phyloP scores from a whole-genome alignment of 2,329 filamentous ascomycete genomes.

The Drechslerella coelobrocha region DNA sequence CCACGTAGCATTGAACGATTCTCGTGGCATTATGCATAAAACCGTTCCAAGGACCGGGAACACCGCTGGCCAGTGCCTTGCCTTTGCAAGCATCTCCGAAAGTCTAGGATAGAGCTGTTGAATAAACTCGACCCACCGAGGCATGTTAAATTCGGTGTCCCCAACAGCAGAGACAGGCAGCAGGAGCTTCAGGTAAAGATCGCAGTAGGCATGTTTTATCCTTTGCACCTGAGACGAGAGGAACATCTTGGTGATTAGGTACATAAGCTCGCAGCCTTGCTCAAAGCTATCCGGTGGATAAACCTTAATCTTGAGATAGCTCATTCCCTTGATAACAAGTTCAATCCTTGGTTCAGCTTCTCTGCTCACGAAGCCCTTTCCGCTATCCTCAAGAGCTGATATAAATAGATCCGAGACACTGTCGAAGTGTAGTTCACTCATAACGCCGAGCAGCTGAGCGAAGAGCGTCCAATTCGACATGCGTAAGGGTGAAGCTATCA shows the following conservation, averaged over 20 bases:
- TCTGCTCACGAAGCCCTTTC: constrained; percentile 77
- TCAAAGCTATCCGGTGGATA: constrained; percentile 78
- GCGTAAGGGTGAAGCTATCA: constrained; percentile 78
- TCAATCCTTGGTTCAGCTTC: constrained; percentile 83
- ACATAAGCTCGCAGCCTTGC: constrained; percentile 86
- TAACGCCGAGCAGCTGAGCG: constrained; percentile 88
- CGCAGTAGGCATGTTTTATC: constrained; percentile 93
- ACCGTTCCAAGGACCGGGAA: constrained; percentile 88
- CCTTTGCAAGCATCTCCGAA: constrained; percentile 84
- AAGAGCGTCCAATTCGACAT: constrained; percentile 97
- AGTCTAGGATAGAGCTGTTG: constrained; percentile 78
- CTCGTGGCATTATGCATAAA: constrained; percentile 84
- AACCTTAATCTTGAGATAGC: constrained; percentile 77
- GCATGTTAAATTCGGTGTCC: constrained; percentile 75
- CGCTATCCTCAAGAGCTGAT: constrained; percentile 76
- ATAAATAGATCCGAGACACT: constrained; percentile 80
- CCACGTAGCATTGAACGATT: constrained; percentile 86
- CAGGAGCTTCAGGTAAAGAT: constrained; percentile 84
- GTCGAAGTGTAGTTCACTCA: constrained; percentile 90
- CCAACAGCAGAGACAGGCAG: constrained; percentile 85
- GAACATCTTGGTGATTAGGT: constrained; percentile 80
- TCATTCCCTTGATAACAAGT: constrained; percentile 88
- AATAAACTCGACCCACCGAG: constrained; percentile 87
- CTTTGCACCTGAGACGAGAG: constrained; percentile 82
- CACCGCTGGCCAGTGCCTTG: constrained; percentile 86